These are phyloP conservation scores for Tephrocybe rancida DNA, from an alignment of 768 basidiomycete genomes.

Conservation along the genomic window DNA sequence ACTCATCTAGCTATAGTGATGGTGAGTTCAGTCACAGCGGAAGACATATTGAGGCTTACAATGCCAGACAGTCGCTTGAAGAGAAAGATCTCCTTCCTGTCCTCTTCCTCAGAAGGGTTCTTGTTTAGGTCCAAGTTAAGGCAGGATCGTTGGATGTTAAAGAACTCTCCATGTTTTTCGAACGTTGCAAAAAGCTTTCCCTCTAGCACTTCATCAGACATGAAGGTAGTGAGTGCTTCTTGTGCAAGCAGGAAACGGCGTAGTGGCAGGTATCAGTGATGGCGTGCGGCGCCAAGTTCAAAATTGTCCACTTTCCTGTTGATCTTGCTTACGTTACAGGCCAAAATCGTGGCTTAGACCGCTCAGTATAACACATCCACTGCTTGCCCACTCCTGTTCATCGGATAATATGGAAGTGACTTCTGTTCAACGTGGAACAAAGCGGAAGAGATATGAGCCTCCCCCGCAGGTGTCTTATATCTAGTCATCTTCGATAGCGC, in stretches of 20 bases:
- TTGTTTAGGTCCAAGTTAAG: constrained; percentile 48
- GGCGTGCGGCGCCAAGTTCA: too few relatives aligned
- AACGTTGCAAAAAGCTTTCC: constrained; percentile 55
- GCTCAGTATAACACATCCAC: too few relatives aligned
- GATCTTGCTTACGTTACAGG: too few relatives aligned
- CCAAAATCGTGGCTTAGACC: too few relatives aligned
- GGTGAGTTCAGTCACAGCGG: not conserved
- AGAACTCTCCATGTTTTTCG: constrained; percentile 63
- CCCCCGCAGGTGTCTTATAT: constrained; percentile 31
- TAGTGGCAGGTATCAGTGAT: too few relatives aligned
- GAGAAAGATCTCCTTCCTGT: constrained; percentile 39
- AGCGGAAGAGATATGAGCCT: constrained; percentile 45
- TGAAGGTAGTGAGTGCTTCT: not conserved
- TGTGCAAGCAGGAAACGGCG: not conserved
- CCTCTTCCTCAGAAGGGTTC: constrained; percentile 45
- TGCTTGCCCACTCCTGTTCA: not conserved
- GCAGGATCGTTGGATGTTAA: constrained; percentile 50
- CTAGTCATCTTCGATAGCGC: not conserved
- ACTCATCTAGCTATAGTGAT: constrained; percentile 71
- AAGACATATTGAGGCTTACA: constrained; percentile 39
- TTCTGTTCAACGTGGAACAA: constrained; percentile 28
- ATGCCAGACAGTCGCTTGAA: constrained; percentile 48
- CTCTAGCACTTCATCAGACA: constrained; percentile 44
- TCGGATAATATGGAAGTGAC: constrained; percentile 8
- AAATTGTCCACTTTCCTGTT: too few relatives aligned